A percentile compares a stretch with the other conserved stretches of the same genome.
Conservation (phyloP, 805 yeast species). For the Schizosaccharomyces japonicus region DNA sequence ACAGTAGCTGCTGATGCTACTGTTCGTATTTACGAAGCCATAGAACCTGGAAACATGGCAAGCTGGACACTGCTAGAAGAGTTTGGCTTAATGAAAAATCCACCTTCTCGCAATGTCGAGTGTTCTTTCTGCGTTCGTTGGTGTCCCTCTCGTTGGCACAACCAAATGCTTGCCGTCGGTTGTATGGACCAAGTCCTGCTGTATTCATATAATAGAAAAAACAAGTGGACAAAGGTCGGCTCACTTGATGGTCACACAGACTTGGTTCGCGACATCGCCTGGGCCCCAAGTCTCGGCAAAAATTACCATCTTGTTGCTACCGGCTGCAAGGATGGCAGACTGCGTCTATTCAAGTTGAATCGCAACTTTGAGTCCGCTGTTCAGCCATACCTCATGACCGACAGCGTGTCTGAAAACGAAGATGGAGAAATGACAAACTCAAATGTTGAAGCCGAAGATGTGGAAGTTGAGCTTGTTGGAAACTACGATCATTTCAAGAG, state of each 20-base stretch:
- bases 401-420: neutral
- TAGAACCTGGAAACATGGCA: slow-evolving; percentile 64
- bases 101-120: slow-evolving; percentile 8
- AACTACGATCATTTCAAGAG: slow-evolving; percentile 54
- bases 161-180: slow-evolving; percentile 43
- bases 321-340: slow-evolving; percentile 83
- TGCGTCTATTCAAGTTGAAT: slow-evolving; percentile 56
- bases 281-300: slow-evolving; percentile 42
- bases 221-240: slow-evolving; percentile 16
- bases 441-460: slow-evolving; percentile 4
- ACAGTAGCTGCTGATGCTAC: slow-evolving; percentile 8
- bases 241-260: slow-evolving; percentile 45
- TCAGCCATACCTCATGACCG: neutral
- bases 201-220: slow-evolving; percentile 32
- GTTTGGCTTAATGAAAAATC: slow-evolving; percentile 18
- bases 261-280: slow-evolving; percentile 61
- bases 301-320: slow-evolving; percentile 67
- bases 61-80: slow-evolving; percentile 61
- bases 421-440: neutral
- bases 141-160: slow-evolving; percentile 8
- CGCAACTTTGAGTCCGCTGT: neutral
- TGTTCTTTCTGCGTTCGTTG: slow-evolving; percentile 9
- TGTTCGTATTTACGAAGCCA: slow-evolving; percentile 18
- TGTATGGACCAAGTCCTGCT: slow-evolving; percentile 72
- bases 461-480: slow-evolving; percentile 36